Base-by-base conservation (phyloP, 2,329 filamentous ascomycete species). In the Cladosporium cucumerinum region DNA sequence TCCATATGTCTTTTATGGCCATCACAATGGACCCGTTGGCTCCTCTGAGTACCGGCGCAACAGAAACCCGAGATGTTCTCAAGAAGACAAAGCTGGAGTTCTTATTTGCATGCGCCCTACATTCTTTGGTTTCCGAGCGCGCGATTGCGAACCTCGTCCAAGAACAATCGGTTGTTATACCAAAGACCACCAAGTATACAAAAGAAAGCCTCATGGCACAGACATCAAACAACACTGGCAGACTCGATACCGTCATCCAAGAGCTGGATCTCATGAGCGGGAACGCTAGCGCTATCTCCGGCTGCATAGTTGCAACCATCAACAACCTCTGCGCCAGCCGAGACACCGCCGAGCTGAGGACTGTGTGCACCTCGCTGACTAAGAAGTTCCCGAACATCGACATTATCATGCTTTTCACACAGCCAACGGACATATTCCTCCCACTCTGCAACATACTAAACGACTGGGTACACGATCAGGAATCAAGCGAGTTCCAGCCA, bases 261-360 rank as follows among this genome's bases (percentile, higher is more conserved):
- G 92, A 96, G 71, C 82, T 99, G 26, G 92, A 97, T 64, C 89
- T 89, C 59, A 93, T 95, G 84, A 92, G 96, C 72, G 94, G 94
- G 1, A 97, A 97, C 75, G 92, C 92, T 2, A 92, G 91, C 2
- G 92, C 92, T 2, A 91, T 96, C 21, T 90, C 90, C 59, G 87
- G 89, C 66, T 93, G 93, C 30, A 68, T 83, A 11, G 77, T 79
- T 28, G 79, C 82, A 65, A 78, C 81, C 1, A 65, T 71, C 82
- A 85, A 25, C 86, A 87, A 71, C 68, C 82, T 93, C 18, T 93
- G 90, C 71, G 81, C 82, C 21, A 88, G 85, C 55, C 91, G 90
- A 70, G 91, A 92, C 70, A 94, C 91, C 0, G 91, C 92, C 85
- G 85, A 89, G n/a, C 78, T 96, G 57, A 92, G 93, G 75, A 82